Base-by-base conservation (phyloP, 306 rosid species). In the Pyrus betulifolia region DNA sequence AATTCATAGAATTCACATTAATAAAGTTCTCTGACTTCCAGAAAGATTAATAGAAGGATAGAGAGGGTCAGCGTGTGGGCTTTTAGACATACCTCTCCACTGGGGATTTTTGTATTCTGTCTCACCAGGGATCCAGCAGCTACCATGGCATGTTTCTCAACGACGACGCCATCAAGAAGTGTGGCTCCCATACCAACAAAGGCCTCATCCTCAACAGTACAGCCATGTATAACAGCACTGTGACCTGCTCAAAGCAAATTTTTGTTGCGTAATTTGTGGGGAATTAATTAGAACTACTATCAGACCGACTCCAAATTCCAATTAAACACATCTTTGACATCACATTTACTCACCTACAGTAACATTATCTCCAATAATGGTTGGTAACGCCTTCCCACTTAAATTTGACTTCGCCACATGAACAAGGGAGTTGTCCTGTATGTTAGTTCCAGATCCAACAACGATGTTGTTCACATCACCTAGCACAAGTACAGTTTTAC, bases 181-280 rank as follows among this genome's bases (percentile, higher is more conserved):
- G 92, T 95, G 31, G 97, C 97, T 67, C 98, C 97, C 93, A 90
- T 92, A 63, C 97, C 98, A 81, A 95, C 92, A 83, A 95, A 95
- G 74, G 99, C 97, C 89, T 95, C 99, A 74, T 92, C 99, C 85
- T 95, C 97, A 72, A 95, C 88, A 22, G 96, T 89, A 75, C 99
- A 95, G 45, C 97, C 97, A 66, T 95, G 97, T 78, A 95, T 82
- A 60, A 92, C 99, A 45, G 93, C 96, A 73, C 96, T 92, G 76
- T 95, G 99, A 81, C 97, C 97, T 95, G 83, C 71, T 66, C 76
- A 78, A 70, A 75, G 75, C 69, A 83, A 70, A 46, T 11, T 17
- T 61, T 65, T 74, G 61, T 33, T 73, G 68, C 40, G 70, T 31
- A 69, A 60, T 71, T 71, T 74, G 51, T 55, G 15, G 69, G 62